Evolutionary conservation across 163 green algal genomes (phyloP).

Genomic region (Picocystis sp.): DNA sequence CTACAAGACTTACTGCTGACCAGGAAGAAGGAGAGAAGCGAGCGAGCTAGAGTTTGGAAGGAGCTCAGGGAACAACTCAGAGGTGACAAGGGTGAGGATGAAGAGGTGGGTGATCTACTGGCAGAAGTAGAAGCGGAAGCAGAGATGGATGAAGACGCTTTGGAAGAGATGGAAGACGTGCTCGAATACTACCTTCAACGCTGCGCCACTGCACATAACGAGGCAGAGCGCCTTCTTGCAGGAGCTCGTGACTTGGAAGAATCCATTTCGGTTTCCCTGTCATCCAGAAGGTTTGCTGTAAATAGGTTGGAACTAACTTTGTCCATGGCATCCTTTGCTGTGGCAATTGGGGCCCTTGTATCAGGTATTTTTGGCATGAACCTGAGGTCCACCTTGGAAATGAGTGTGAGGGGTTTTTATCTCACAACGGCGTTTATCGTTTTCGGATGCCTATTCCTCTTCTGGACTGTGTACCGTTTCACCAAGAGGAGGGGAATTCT

Average conservation of each 20-base stretch:
- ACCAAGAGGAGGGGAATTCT: constrained; percentile 58
- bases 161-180: constrained; percentile 42
- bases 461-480: constrained; percentile 53
- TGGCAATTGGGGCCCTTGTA: constrained; percentile 76
- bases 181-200: constrained; percentile 92
- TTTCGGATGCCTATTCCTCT: constrained; percentile 51
- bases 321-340: constrained; percentile 83
- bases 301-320: constrained; percentile 90
- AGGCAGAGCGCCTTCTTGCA: constrained; percentile 58
- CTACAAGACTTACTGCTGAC: constrained; percentile 16
- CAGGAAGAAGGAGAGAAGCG: constrained; percentile 26
- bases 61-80: neutral
- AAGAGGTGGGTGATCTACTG: constrained; percentile 31
- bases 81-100: neutral
- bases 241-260: constrained; percentile 88
- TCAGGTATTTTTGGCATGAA: constrained; percentile 89
- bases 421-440: constrained; percentile 57
- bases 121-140: constrained; percentile 11
- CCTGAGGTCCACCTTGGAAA: constrained; percentile 66
- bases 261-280: constrained; percentile 75
- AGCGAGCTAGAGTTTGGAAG: constrained; percentile 11
- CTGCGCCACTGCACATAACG: constrained; percentile 46
- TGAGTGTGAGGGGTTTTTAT: constrained; percentile 67
- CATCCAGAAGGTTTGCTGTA: constrained; percentile 52
- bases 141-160: constrained; percentile 36